phyloP scores from a whole-genome alignment of 495 filamentous ascomycete genomes.

The Penicillium dipodomyicola region DNA sequence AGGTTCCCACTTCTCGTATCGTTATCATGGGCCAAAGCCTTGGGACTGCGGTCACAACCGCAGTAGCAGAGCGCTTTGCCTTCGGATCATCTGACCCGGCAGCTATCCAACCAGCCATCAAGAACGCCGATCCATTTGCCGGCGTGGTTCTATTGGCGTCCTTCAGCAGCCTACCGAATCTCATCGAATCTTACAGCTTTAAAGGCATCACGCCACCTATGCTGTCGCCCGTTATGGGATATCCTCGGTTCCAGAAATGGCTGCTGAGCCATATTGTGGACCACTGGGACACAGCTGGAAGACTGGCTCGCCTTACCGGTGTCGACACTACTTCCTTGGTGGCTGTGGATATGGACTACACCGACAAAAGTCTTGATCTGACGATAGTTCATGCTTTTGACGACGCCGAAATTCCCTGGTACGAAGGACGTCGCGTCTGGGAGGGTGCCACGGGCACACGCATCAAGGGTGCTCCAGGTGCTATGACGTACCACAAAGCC shows the following conservation, averaged over 20 bases:
- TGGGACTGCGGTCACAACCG: slow-evolving; percentile 79
- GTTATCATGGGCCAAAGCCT: slow-evolving; percentile 85
- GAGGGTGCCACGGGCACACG: slow-evolving; percentile 42
- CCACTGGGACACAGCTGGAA: slow-evolving; percentile 52
- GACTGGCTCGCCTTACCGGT: slow-evolving; percentile 46
- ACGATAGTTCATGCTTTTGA: slow-evolving; percentile 72
- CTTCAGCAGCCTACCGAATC: slow-evolving; percentile 69
- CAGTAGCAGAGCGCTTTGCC: slow-evolving; percentile 65
- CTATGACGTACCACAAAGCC: slow-evolving; percentile 37
- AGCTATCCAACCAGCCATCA: slow-evolving; percentile 37
- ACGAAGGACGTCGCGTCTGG: slow-evolving; percentile 54
- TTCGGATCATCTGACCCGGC: slow-evolving; percentile 42
- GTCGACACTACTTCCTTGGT: slow-evolving; percentile 25
- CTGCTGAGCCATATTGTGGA: slow-evolving; percentile 50
- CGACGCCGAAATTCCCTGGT: slow-evolving; percentile 73
- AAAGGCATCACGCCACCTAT: slow-evolving; percentile 78
- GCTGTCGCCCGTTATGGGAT: slow-evolving; percentile 66
- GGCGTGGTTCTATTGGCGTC: slow-evolving; percentile 75
- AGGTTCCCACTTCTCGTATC: slow-evolving; percentile 67
- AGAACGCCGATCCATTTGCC: slow-evolving; percentile 54
- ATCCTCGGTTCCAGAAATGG: slow-evolving; percentile 51
- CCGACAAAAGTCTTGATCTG: slow-evolving; percentile 57
- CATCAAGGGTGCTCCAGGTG: slow-evolving; percentile 52
- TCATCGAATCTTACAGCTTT: slow-evolving; percentile 70
- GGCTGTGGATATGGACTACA: slow-evolving; percentile 30